Evolutionary conservation across 139 green algal genomes (phyloP).

Genomic region (Eudorina sp.): DNA sequence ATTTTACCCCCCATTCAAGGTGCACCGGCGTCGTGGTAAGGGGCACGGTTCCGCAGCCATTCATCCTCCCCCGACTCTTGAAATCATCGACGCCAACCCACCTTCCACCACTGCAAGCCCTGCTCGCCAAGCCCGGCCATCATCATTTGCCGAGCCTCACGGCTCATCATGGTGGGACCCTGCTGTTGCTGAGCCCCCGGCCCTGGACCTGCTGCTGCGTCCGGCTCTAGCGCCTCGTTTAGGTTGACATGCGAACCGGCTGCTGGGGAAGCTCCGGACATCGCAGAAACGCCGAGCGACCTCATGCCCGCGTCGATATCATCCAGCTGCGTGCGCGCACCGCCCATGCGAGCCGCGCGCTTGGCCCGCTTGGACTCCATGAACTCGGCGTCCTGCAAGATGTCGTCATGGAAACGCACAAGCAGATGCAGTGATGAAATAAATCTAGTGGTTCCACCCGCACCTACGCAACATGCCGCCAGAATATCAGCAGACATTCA

Average conservation of each 20-base stretch:
- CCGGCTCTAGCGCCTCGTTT: slow-evolving; percentile 56
- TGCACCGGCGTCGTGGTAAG: too few relatives aligned
- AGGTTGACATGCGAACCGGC: slow-evolving; percentile 11
- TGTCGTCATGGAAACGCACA: not conserved
- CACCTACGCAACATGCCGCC: too few relatives aligned
- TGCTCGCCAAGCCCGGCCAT: slow-evolving; percentile 72
- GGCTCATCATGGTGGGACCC: slow-evolving; percentile 90
- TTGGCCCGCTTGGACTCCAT: slow-evolving; percentile 80
- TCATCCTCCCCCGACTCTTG: too few relatives aligned
- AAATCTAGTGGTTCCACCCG: too few relatives aligned
- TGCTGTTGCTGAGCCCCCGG: slow-evolving; percentile 10
- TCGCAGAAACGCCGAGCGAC: not conserved
- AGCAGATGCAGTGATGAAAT: not conserved
- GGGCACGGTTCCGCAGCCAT: too few relatives aligned
- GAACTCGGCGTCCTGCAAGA: slow-evolving; percentile 80
- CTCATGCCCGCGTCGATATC: slow-evolving; percentile 4
- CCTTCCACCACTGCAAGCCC: slow-evolving; percentile 83
- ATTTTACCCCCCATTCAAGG: too few relatives aligned
- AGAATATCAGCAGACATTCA: too few relatives aligned
- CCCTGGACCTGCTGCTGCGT: not conserved
- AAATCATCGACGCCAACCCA: too few relatives aligned
- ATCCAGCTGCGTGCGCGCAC: slow-evolving; percentile 4
- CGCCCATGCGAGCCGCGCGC: slow-evolving; percentile 44
- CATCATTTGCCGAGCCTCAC: slow-evolving; percentile 82
- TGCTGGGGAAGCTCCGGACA: too few relatives aligned